Base-by-base conservation (phyloP, 1,284 basidiomycete genomes). In the Lentinula novae-zelandiae region DNA sequence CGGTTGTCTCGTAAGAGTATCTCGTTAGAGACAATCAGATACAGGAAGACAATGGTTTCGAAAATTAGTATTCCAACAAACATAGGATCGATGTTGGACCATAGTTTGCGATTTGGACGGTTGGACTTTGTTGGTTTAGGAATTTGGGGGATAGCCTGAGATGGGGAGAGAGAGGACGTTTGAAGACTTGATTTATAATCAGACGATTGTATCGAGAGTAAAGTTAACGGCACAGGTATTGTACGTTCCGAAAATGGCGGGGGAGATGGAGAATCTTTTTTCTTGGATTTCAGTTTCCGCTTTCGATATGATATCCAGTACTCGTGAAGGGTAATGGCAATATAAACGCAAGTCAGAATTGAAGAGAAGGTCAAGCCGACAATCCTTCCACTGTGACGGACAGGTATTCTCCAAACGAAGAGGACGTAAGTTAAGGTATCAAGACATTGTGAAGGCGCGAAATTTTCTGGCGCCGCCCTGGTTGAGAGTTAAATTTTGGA, bases 71-170 rank as follows among this genome's bases (percentile, higher is more conserved):
- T 71, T 7, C 76, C 74, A 51, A 77, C 68, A 46, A 77, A 65
- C 76, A 78, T 77, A 13, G 76, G 75, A 57, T 78, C 76, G 27
- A 76, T 61, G 42, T 76, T 68, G 20, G 67, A 67, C 74, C 75
- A 76, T 40, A 69, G 64, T 39, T 70, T 69, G 40, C 70, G 71
- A 60, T 67, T 67, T 9, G 72, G 73, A 8, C 74, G 71, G 60
- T 64, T 38, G 60, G 57, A 53, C 48, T 46, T 46, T 20, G n/a
- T 9, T 17, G 44, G 44, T 20, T 9, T 46, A 22, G 2, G 44
- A 2, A n/a, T 3, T 44, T 15, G 42, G 13, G 42, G 13, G 17
- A 17, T 15, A n/a, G 42, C 7, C 17, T 8, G 42, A 5, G 44
- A 22, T 5, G 17, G 44, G 2, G 44, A 22, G 44, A 46, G 17